Base-by-base conservation (phyloP, 73 alveolate species). In the Paramecium primaurelia region DNA sequence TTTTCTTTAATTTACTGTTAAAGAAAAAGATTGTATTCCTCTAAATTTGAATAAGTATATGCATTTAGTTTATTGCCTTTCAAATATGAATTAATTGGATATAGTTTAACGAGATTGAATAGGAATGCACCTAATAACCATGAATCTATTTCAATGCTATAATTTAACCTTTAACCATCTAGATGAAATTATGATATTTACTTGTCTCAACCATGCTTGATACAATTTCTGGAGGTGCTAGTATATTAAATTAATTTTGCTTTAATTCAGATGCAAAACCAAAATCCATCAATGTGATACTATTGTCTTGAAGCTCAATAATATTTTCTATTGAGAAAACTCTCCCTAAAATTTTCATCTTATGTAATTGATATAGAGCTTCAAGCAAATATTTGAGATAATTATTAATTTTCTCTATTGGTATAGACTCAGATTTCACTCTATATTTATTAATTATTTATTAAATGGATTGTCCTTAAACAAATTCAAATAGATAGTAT, bases 221-320 rank as follows among this genome's bases (percentile, higher is more conserved):
- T 16, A 54, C 7, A 11, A 64, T 12, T 26, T 64, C 83, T 3
- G 83, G 83, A 28, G 86, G 86, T 36, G 54, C 59, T 28, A 38
- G n/a, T 8, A 71, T 34, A 71, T 22, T 12, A 0, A 34, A 28
- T 71, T 12, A 12, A 34, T 2, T 10, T 28, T 32, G 16, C 16
- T 2, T 32, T 11, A 71, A 2, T 8, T 64, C 83, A 11, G 83
- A 16, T 10, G 25, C 83, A 64, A 34, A 71, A 3, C 86, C 86
- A 71, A 71, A 71, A 71, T 71, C 86, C 86, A 71, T 71, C n/a
- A 71, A 71, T 8, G 45, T n/a, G 30, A 71, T 71, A 38, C 47
- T 38, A 10, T 71, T 71, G 14, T 37, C 36, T 28, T 71, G 1
- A 20, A 10, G n/a, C 11, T 28, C 45, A 28, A 71, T 32, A 71